phyloP scores from a whole-genome alignment of 1,139 yeast genomes.

The Scheffersomyces insectosa region DNA sequence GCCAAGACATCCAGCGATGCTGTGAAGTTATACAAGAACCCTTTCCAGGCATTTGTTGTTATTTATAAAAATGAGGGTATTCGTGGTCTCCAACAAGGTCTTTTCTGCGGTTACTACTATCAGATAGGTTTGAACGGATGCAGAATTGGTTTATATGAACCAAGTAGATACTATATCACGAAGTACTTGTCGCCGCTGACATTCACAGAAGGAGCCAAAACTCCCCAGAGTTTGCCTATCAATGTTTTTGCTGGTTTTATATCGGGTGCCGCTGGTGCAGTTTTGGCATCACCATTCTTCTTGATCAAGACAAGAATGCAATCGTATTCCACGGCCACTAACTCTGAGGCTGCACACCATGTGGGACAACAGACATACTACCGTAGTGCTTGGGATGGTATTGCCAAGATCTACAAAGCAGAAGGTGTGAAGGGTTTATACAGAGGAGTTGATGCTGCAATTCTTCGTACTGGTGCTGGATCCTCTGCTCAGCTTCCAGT shows the following conservation, averaged over 20 bases:
- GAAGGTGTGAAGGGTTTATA: conserved; percentile 82
- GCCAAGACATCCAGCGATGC: conserved; percentile 49
- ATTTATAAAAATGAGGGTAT: conserved; percentile 82
- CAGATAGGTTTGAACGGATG: conserved; percentile 93
- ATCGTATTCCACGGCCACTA: conserved; percentile 58
- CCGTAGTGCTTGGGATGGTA: conserved; percentile 66
- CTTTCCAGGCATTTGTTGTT: conserved; percentile 79
- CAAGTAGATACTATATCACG: conserved; percentile 66
- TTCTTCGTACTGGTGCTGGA: conserved; percentile 92
- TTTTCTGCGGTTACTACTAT: conserved; percentile 78
- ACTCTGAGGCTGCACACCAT: conserved; percentile 38
- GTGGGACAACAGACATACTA: conserved; percentile 95
- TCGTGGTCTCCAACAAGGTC: conserved; percentile 85
- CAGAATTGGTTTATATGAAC: conserved; percentile 91
- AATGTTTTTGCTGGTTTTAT: conserved; percentile 82
- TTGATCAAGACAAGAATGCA: conserved; percentile 96
- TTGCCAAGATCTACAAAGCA: conserved; percentile 54
- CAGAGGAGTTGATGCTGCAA: conserved; percentile 94
- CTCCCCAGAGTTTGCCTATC: conserved; percentile 60
- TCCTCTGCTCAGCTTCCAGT: conserved; percentile 95
- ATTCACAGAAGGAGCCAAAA: conserved; percentile 40
- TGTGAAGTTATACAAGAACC: conserved; percentile 69
- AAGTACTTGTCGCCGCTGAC: conserved; percentile 51
- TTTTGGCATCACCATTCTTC: conserved; percentile 87
- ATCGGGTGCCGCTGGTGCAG: conserved; percentile 89